phyloP scores from a whole-genome alignment of 768 basidiomycete genomes.

The Asterophora parasitica region DNA sequence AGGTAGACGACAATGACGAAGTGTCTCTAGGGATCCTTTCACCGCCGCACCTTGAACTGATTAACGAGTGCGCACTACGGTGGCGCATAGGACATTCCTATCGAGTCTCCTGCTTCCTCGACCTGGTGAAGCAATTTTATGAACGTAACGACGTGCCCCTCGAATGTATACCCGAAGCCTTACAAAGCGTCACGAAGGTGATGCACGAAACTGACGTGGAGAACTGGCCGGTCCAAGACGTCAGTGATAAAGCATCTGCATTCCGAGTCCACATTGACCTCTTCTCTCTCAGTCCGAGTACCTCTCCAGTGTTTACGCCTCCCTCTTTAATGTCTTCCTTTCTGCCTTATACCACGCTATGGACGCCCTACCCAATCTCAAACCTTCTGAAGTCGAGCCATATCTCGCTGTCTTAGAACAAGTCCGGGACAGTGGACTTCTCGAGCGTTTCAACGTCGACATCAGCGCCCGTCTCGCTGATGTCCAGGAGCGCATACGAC shows the following conservation, averaged over 20 bases:
- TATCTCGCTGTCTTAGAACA: slow-evolving; percentile 67
- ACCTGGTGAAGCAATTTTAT: slow-evolving; percentile 81
- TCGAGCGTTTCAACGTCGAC: slow-evolving; percentile 74
- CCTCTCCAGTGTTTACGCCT: slow-evolving; percentile 61
- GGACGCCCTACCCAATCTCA: slow-evolving; percentile 70
- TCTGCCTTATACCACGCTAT: slow-evolving; percentile 80
- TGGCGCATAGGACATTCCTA: slow-evolving; percentile 87
- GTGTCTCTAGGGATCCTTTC: slow-evolving; percentile 92
- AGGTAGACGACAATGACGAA: slow-evolving; percentile 92
- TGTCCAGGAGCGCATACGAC: slow-evolving; percentile 59
- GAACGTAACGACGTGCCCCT: slow-evolving; percentile 88
- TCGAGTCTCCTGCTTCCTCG: slow-evolving; percentile 75
- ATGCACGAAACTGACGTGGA: slow-evolving; percentile 66
- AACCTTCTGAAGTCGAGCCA: slow-evolving; percentile 62
- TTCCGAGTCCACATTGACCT: slow-evolving; percentile 7
- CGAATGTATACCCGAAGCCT: slow-evolving; percentile 90
- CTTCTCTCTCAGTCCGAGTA: slow-evolving; percentile 51
- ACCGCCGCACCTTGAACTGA: slow-evolving; percentile 68
- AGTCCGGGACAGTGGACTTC: slow-evolving; percentile 62
- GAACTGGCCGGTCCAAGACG: slow-evolving; percentile 79
- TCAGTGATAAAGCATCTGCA: slow-evolving; percentile 45
- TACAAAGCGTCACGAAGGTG: slow-evolving; percentile 67
- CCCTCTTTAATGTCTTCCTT: slow-evolving; percentile 83
- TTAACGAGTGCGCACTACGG: slow-evolving; percentile 82
- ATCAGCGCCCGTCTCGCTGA: slow-evolving; percentile 61